Evolutionary conservation across 2,329 filamentous ascomycete genomes (phyloP), one percentile per base, ranked within the genome.

Genomic region (Fusarium begoniae): DNA sequence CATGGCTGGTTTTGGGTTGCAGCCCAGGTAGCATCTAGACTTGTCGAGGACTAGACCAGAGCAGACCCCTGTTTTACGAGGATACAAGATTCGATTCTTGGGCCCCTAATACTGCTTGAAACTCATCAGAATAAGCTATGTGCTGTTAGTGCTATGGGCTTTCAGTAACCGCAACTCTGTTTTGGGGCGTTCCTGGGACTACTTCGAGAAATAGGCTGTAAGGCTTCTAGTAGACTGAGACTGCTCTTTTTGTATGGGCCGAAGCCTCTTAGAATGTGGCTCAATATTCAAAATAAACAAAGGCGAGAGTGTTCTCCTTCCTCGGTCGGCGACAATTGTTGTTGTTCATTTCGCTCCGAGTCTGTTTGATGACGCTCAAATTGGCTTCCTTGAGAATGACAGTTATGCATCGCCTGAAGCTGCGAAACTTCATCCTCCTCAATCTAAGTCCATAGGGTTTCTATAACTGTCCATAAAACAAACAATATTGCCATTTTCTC

Each of bases 381-480:
- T 45, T 54, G 26, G 12, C 41, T 30, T 30, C 48, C 28, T 62
- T 48, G 66, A 59, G 28, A 69, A 43, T 64, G 45, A 62, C 53
- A 53, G 48, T 69, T 55, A 63, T 68, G 65, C 40, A 62, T 66
- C 68, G 50, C 50, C 66, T 53, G 63, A 69, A 77, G 75, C 60
- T 59, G 71, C 57, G 63, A 73, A 70, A 69, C 71, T 74, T 70
- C 63, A 53, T 59, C 63, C 63, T 58, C 45, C 62, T 41, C 58
- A 66, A 66, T 64, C 71, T 74, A 66, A 47, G 57, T 45, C 71
- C 48, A 57, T 40, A 40, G 71, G 59, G 64, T 75, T 68, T 75
- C 70, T 74, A 69, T 75, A 71, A 30, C 32, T 63, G 50, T 60
- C 62, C 71, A 44, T 63, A 61, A 59, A 70, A 51, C 68, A 55